Conservation (phyloP, 73 alveolate genomes). For the Breviolum minutum region DNA sequence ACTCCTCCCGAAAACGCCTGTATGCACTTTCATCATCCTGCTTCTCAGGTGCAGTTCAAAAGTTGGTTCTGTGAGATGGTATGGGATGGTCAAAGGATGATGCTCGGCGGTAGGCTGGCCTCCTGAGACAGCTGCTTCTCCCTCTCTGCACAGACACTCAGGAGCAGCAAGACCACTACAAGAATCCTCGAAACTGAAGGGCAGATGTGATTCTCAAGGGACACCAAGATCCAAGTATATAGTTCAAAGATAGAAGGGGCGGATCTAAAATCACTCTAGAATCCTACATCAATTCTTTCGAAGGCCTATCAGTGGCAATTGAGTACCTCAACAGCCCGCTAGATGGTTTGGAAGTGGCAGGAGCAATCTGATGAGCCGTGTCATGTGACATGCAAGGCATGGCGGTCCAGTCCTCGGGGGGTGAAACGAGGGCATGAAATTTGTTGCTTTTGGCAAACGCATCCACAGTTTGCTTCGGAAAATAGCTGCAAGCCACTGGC, state of each 20-base stretch:
- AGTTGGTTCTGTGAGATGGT: neutral
- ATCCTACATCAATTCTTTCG: too few relatives aligned
- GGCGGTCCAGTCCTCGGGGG: neutral
- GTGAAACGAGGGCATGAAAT: neutral
- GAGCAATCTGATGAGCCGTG: too few relatives aligned
- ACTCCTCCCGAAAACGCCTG: slow-evolving; percentile 59
- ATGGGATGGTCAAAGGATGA: too few relatives aligned
- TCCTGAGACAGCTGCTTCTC: slow-evolving; percentile 46
- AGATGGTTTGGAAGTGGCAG: neutral
- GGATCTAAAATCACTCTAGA: too few relatives aligned
- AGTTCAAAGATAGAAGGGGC: neutral
- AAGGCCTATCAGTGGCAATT: too few relatives aligned
- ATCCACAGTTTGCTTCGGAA: neutral
- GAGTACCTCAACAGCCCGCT: neutral
- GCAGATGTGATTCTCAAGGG: neutral
- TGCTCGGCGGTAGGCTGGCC: neutral
- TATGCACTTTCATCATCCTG: slow-evolving; percentile 76
- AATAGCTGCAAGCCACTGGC: neutral
- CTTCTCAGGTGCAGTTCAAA: neutral
- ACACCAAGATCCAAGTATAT: neutral
- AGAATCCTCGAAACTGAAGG: slow-evolving; percentile 13
- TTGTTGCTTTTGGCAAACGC: slow-evolving; percentile 25
- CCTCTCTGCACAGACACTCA: slow-evolving; percentile 20
- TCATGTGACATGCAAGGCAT: neutral
- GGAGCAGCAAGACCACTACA: neutral